Base-by-base conservation (phyloP, 768 basidiomycete genomes). In the Lactarius psammicola region DNA sequence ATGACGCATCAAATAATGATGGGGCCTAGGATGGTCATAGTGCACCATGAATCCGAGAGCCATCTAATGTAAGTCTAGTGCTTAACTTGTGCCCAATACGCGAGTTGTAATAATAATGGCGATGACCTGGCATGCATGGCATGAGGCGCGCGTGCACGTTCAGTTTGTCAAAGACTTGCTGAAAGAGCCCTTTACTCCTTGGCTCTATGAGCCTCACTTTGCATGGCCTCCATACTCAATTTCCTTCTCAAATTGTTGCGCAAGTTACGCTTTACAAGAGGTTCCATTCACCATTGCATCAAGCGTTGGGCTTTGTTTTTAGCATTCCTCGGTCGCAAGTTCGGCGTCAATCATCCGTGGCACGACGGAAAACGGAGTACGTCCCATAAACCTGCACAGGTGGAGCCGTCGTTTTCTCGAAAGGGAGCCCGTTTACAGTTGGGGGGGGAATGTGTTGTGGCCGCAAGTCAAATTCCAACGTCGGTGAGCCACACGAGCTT, bases 401-500 rank as follows among this genome's bases (percentile, higher is more conserved):
- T 42, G 20, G 46, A 57, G 13, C 33, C 31, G 15, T 26, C 56
- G 13, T 23, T 36, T 54, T 31, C 33, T 20, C 20, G 56, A 2
- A 44, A 33, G 0, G n/a, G 5, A 26, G 10, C 56, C 0, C 30
- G 28, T 30, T 59, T 61, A 44, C 18, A 51, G 31, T 51, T 42
- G 26, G 49, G 46, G 23, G 49, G 36, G 13, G 65, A n/a, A n/a
- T n/a, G 49, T 31, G 60, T 42, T 9, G 26, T 63, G 26, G 60
- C 65, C 17, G 65, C 65, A 2, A 66, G 65, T 17, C 10, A 0
- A 7, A 23, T 66, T 30, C 65, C 65, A 36, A 1, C 56, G n/a
- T 66, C 65, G 20, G 61, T 40, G 13, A 62, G 49, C 56, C 10
- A 56, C 26, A 9, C 65, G 15, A 44, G 9, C 64, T 40, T 66